phyloP scores from a whole-genome alignment of 805 yeast species.

The Monosporozyma aerobia region DNA sequence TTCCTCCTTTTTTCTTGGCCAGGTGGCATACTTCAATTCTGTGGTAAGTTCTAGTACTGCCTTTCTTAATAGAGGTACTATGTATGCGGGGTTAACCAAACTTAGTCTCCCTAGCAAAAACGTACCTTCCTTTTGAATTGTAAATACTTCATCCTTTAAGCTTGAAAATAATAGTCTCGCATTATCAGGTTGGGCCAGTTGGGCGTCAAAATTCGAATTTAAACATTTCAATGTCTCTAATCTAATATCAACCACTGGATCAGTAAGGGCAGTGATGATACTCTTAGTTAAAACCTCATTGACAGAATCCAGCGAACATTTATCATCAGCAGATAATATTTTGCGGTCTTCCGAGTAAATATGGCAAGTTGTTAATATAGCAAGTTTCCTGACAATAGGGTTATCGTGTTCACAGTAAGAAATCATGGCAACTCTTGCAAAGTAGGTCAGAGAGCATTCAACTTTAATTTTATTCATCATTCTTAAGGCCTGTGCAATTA shows the following conservation, averaged over 20 bases:
- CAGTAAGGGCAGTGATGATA: constrained; percentile 77
- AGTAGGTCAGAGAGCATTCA: constrained; percentile 70
- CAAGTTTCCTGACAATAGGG: constrained; percentile 70
- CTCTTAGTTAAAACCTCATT: constrained; percentile 76
- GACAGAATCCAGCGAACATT: constrained; percentile 67
- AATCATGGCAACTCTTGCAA: constrained; percentile 78
- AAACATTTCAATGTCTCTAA: constrained; percentile 66
- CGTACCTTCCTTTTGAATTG: constrained; percentile 70
- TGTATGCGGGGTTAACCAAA: constrained; percentile 84
- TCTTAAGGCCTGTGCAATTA: constrained; percentile 69
- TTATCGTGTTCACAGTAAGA: constrained; percentile 74
- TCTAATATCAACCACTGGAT: constrained; percentile 78
- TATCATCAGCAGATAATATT: constrained; percentile 65
- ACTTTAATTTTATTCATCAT: constrained; percentile 71
- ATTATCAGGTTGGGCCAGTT: constrained; percentile 87
- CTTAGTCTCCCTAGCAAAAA: constrained; percentile 77
- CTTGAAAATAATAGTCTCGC: constrained; percentile 80
- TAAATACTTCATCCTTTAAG: constrained; percentile 81
- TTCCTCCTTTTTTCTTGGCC: constrained; percentile 74
- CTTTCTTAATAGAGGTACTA: constrained; percentile 85
- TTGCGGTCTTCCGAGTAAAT: constrained; percentile 73
- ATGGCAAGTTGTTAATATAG: constrained; percentile 75
- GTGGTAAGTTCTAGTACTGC: constrained; percentile 78
- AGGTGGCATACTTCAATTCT: constrained; percentile 72
- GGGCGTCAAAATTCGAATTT: constrained; percentile 76